These are phyloP conservation scores for Pulchroboletus neoregius DNA, from an alignment of 1,284 basidiomycete species.

Conservation along the genomic window DNA sequence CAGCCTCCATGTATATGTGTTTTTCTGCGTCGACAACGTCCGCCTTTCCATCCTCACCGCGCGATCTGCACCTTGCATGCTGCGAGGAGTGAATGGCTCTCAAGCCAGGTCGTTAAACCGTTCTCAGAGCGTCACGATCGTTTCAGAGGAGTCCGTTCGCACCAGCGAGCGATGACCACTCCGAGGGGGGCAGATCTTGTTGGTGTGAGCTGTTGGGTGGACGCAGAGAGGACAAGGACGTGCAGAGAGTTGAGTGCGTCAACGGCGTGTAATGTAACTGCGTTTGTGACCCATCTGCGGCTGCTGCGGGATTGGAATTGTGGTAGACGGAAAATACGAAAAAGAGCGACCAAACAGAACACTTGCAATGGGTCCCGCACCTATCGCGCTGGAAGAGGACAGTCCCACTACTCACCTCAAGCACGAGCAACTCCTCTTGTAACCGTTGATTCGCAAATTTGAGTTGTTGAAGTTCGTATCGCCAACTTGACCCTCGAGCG, in stretches of 20 bases:
- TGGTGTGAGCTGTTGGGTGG: conserved; percentile 19
- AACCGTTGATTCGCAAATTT: conserved; percentile 71
- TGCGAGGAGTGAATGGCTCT: not conserved
- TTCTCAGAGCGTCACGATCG: conserved; percentile 29
- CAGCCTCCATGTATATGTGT: not conserved
- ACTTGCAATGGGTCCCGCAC: not conserved
- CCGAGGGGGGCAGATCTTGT: conserved; percentile 21
- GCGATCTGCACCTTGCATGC: not conserved
- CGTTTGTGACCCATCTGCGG: not conserved
- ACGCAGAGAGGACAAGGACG: conserved; percentile 1
- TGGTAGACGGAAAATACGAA: not conserved
- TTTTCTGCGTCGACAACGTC: too few species aligned
- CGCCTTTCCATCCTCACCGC: not conserved
- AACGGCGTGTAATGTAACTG: conserved; percentile 7
- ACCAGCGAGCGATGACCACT: conserved; percentile 32
- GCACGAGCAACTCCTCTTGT: conserved; percentile 58
- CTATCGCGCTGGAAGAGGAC: not conserved
- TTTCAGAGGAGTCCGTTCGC: conserved; percentile 29
- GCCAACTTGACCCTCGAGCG: conserved; percentile 74
- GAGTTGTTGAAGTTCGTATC: conserved; percentile 87
- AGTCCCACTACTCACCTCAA: conserved; percentile 37
- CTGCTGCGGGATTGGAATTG: too few species aligned
- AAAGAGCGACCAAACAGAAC: not conserved
- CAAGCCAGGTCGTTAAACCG: conserved; percentile 17
- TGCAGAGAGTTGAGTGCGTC: conserved; percentile 6